These are phyloP conservation scores for Atractiella rhizophila DNA, from an alignment of 768 basidiomycete genomes.

Conservation along the genomic window DNA sequence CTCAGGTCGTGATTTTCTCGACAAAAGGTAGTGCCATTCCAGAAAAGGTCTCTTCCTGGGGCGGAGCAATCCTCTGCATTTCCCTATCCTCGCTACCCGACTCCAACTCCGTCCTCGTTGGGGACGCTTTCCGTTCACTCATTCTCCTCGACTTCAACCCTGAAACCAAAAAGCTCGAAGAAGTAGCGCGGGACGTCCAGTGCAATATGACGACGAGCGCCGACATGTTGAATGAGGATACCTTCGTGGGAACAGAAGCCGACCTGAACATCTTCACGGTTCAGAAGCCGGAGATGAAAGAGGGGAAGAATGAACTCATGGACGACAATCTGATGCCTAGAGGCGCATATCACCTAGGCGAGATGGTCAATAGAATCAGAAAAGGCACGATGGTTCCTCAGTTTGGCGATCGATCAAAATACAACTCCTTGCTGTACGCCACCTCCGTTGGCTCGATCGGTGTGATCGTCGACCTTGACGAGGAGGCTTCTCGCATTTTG, in stretches of 20 bases:
- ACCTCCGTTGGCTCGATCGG: slow-evolving; percentile 59
- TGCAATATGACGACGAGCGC: not conserved
- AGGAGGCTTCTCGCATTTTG: slow-evolving; percentile 32
- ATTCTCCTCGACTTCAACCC: slow-evolving; percentile 35
- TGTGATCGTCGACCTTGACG: slow-evolving; percentile 35
- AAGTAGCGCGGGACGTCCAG: slow-evolving; percentile 46
- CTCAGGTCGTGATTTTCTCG: not conserved
- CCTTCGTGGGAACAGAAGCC: slow-evolving; percentile 51
- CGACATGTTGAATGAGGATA: slow-evolving; percentile 27
- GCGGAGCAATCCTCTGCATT: slow-evolving; percentile 56
- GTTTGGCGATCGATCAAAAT: slow-evolving; percentile 26
- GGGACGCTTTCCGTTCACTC: slow-evolving; percentile 57
- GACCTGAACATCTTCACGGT: slow-evolving; percentile 19
- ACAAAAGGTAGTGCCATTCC: no score
- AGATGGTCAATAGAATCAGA: slow-evolving; percentile 45
- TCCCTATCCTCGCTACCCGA: slow-evolving; percentile 35
- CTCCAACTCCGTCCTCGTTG: slow-evolving; percentile 30
- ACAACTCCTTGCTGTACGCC: slow-evolving; percentile 45
- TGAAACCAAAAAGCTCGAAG: slow-evolving; percentile 23
- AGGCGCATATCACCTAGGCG: slow-evolving; percentile 49
- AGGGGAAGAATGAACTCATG: slow-evolving; percentile 21
- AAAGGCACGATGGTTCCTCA: slow-evolving; percentile 34
- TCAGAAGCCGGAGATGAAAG: not conserved
- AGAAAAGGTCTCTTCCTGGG: slow-evolving; percentile 32
- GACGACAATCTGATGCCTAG: slow-evolving; percentile 38